Evolutionary conservation across 257 asterid genomes (phyloP), one percentile per base, ranked within the genome.

Genomic region (Cordia subcordata): DNA sequence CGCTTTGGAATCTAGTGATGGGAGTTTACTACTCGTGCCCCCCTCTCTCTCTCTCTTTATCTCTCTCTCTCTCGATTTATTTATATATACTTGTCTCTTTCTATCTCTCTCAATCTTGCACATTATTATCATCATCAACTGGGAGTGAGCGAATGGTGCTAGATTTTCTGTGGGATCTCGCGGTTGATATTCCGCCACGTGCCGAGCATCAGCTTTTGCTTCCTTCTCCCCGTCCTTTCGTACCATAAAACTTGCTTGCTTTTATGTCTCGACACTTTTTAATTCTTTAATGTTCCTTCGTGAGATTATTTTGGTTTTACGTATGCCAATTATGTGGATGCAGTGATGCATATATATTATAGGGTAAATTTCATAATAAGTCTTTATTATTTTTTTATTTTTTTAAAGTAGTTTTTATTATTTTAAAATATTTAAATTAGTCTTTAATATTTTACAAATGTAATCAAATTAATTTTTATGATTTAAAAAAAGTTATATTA

Each of bases 181-280:
- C 76, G 87, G 87, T 50, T 17, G 0, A 0, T 10, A 0, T 11
- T 0, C 0, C 9, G 77, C 70, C 88, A 87, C 90, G 88, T 79
- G 83, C 53, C 70, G 11, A 18, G 17, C 71, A 42, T 35, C 67
- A 73, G 77, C 81, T 73, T 79, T 84, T 74, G 71, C 77, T 66
- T 68, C 79, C 83, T 70, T 76, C 66, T 80, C n/a, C n/a, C n/a
- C n/a, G n/a, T n/a, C 68, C 84, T 81, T 75, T 80, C 64, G 75
- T 69, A 74, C 86, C 93, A 83, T 59, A 79, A 84, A 84, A 80
- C 80, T 81, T 89, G 90, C 83, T 82, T 69, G n/a, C n/a, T 90
- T 87, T 84, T 84, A 80, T 82, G 86, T 82, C 90, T 64, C 81
- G 64, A 63, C 63, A 82, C 61, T 61, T 63, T 65, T 56, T 61